These are phyloP conservation scores for Cerrena zonata DNA, from an alignment of 1,284 basidiomycete species.

Conservation along the genomic window DNA sequence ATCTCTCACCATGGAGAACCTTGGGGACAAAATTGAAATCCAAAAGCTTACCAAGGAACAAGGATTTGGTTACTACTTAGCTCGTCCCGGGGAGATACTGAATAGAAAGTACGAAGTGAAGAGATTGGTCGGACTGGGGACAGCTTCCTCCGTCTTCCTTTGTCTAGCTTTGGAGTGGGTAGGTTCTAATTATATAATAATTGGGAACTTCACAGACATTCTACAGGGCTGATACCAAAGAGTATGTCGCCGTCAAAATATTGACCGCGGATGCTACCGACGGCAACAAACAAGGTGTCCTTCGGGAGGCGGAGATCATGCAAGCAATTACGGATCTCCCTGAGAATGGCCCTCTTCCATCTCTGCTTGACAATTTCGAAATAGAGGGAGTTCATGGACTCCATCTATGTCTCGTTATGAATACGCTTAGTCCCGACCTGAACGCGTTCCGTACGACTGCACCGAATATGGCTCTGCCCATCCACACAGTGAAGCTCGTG, in stretches of 20 bases:
- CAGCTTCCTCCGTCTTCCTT: no score
- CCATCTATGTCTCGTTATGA: constrained; percentile 13
- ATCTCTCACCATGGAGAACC: no score
- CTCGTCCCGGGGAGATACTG: no score
- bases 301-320: constrained; percentile 12
- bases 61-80: no score
- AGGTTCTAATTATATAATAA: no score
- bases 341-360: constrained; percentile 7
- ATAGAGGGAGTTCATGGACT: constrained; percentile 6
- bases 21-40: no score
- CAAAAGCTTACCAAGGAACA: no score
- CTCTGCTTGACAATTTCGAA: constrained; percentile 11
- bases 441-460: constrained; percentile 7
- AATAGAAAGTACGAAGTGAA: no score
- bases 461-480: constrained; percentile 10
- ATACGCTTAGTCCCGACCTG: constrained; percentile 10
- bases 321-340: constrained; percentile 8
- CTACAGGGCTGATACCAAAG: no score
- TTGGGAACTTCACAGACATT: no score
- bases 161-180: no score
- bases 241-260: constrained; percentile 14
- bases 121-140: no score
- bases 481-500: constrained; percentile 10
- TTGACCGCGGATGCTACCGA: constrained; percentile 10
- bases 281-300: constrained; percentile 1